Evolutionary conservation across 176 grass and related monocot genomes (phyloP), one percentile per base, ranked within the genome.

Genomic region (Triticum urartu): DNA sequence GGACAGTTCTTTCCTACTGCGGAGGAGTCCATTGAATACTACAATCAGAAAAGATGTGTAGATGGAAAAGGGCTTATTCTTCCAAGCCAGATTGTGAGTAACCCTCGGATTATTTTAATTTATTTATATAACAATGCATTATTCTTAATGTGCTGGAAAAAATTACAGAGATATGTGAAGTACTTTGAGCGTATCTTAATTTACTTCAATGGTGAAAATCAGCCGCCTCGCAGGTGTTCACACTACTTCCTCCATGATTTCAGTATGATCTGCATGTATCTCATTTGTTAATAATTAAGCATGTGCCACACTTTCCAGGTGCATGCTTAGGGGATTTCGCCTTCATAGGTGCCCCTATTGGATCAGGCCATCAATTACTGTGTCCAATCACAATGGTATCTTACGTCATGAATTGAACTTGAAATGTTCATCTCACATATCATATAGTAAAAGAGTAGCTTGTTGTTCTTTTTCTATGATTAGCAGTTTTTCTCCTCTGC

Each of bases 11-110:
- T 99, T 91, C 97, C 97, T 87, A 99, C 94, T 32, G 92, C 92
- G 10, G 97, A 99, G 85, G 97, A 99, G 78, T 95, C 97, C 63
- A 99, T 96, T 88, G 94, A 94, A 77, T 99, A 99, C 77, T 99
- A 99, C 86, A 99, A 99, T 83, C 94, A 97, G 83, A 99, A 99
- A 90, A 96, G 97, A 94, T 99, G 97, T 91, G 78, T 93, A 72
- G 97, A 99, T 84, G 97, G 92, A 54, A 99, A 94, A 77, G 97
- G 97, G 34, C 94, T 99, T 93, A 93, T 99, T 91, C 92, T 99
- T 30, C 94, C 92, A 87, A 99, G 97, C 93, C 94, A 99, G 77
- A 99, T 99, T 90, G 97, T 99, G 83, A 99, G 94, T 96, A 72
- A 88, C 80, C n/a, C 66, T 91, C 14, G 71, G 13, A 68, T 62